Evolutionary conservation across 2,329 filamentous ascomycete genomes (phyloP).

Genomic region (Laburnicola sp.): DNA sequence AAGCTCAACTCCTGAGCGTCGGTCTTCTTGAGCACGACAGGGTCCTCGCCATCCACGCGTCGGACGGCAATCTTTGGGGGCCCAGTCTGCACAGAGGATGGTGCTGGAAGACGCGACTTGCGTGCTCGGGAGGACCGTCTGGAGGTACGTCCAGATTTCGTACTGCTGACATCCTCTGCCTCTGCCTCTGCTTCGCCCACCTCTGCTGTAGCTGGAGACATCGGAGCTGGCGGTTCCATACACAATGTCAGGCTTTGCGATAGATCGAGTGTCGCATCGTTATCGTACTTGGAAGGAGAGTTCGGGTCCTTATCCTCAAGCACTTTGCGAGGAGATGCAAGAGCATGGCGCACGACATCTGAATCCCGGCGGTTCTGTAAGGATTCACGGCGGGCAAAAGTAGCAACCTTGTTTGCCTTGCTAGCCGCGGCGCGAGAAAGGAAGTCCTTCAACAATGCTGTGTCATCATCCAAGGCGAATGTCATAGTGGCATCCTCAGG

Average conservation of each 20-base stretch:
- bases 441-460: slow-evolving; percentile 54
- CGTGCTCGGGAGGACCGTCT: slow-evolving; percentile 41
- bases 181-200: slow-evolving; percentile 17
- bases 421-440: slow-evolving; percentile 54
- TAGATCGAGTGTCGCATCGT: slow-evolving; percentile 36
- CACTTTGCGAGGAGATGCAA: slow-evolving; percentile 51
- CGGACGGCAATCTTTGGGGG: slow-evolving; percentile 51
- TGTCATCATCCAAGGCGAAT: slow-evolving; percentile 51
- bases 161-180: slow-evolving; percentile 18
- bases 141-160: slow-evolving; percentile 23
- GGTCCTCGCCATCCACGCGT: slow-evolving; percentile 47
- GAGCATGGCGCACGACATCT: slow-evolving; percentile 50
- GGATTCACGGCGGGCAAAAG: slow-evolving; percentile 46
- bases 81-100: slow-evolving; percentile 22
- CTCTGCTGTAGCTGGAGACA: slow-evolving; percentile 22
- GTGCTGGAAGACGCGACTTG: slow-evolving; percentile 41
- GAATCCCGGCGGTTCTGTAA: slow-evolving; percentile 53
- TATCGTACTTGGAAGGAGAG: slow-evolving; percentile 47
- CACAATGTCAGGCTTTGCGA: slow-evolving; percentile 33
- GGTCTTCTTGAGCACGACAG: slow-evolving; percentile 51
- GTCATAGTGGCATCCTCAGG: slow-evolving; percentile 38
- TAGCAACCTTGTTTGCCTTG: slow-evolving; percentile 45
- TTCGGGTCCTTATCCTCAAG: slow-evolving; percentile 54
- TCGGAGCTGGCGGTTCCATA: slow-evolving; percentile 19
- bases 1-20: slow-evolving; percentile 54